These are phyloP conservation scores for Trichoderma koningii DNA, from an alignment of 2,329 filamentous ascomycete species.

Conservation along the genomic window DNA sequence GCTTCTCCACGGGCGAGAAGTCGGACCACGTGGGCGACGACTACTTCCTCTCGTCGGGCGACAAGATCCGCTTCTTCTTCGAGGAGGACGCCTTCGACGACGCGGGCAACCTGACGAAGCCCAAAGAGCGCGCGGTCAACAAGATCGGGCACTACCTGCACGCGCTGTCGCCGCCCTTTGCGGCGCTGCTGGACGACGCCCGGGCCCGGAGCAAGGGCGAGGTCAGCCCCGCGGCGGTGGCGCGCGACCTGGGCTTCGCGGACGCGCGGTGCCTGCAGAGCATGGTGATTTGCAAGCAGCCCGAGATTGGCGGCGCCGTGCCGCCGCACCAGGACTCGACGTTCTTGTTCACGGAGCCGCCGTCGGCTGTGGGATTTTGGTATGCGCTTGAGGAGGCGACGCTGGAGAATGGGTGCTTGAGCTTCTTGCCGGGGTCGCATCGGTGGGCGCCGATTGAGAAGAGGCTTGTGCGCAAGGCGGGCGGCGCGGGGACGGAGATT, in stretches of 20 bases:
- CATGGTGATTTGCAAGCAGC: constrained; percentile 99
- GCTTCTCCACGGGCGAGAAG: constrained; percentile 82
- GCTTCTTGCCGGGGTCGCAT: constrained; percentile 83
- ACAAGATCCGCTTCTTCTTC: constrained; percentile 96
- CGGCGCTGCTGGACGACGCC: constrained; percentile 56
- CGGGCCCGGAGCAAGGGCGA: constrained; percentile 35
- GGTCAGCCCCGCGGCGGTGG: constrained; percentile 61
- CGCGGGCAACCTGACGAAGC: constrained; percentile 67
- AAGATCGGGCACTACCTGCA: constrained; percentile 83
- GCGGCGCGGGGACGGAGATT: constrained; percentile 65
- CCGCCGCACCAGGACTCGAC: constrained; percentile 90
- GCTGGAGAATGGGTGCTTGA: constrained; percentile 81
- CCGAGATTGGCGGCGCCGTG: constrained; percentile 90
- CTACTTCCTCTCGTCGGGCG: constrained; percentile 87
- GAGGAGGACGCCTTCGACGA: constrained; percentile 86
- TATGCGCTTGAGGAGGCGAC: constrained; percentile 94
- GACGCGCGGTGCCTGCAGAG: constrained; percentile 83
- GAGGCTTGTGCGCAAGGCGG: constrained; percentile 70
- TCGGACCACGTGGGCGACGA: constrained; percentile 83
- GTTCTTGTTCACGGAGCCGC: constrained; percentile 87
- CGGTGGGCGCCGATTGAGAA: constrained; percentile 68
- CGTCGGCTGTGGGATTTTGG: constrained; percentile 93
- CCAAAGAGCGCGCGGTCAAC: constrained; percentile 85
- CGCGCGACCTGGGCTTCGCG: constrained; percentile 68
- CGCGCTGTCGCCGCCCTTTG: constrained; percentile 67